Evolutionary conservation across 2,329 filamentous ascomycete genomes (phyloP).

Genomic region (Xylariaceae sp.): DNA sequence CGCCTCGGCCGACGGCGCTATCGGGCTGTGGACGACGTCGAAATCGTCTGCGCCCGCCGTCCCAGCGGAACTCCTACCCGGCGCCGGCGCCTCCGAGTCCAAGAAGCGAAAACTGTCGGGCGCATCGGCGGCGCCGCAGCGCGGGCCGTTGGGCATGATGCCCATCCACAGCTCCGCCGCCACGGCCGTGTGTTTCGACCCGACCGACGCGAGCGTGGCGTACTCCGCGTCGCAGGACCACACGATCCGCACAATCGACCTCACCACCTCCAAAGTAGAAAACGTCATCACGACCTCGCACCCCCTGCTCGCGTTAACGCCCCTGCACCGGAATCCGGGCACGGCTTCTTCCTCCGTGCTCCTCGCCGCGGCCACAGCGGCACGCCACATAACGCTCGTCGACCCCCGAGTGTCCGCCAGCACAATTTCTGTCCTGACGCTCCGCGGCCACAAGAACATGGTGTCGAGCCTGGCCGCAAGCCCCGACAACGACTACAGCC

Average conservation of each 20-base stretch:
- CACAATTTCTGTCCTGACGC: slow-evolving; percentile 84
- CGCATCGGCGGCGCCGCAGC: slow-evolving; percentile 67
- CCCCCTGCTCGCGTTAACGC: slow-evolving; percentile 78
- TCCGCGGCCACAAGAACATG: slow-evolving; percentile 86
- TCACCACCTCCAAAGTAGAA: slow-evolving; percentile 80
- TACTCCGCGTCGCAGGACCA: slow-evolving; percentile 94
- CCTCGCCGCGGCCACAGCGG: slow-evolving; percentile 78
- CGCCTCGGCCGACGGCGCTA: slow-evolving; percentile 79
- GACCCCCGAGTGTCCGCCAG: slow-evolving; percentile 83
- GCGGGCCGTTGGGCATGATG: slow-evolving; percentile 79
- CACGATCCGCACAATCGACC: slow-evolving; percentile 87
- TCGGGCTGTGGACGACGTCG: slow-evolving; percentile 89
- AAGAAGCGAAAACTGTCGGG: slow-evolving; percentile 77
- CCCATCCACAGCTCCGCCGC: slow-evolving; percentile 75
- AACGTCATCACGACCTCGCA: slow-evolving; percentile 85
- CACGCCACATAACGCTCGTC: slow-evolving; percentile 88
- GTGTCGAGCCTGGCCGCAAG: slow-evolving; percentile 58
- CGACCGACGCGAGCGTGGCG: slow-evolving; percentile 82
- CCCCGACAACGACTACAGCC: slow-evolving; percentile 75
- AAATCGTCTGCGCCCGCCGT: slow-evolving; percentile 78
- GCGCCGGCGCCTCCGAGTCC: slow-evolving; percentile 64
- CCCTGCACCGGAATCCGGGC: slow-evolving; percentile 68
- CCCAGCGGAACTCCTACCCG: slow-evolving; percentile 72
- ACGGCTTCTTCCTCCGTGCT: slow-evolving; percentile 44
- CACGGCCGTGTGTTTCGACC: slow-evolving; percentile 84